These are phyloP conservation scores for Diaporthe vexans DNA, from an alignment of 2,329 filamentous ascomycete genomes.

Conservation along the genomic window DNA sequence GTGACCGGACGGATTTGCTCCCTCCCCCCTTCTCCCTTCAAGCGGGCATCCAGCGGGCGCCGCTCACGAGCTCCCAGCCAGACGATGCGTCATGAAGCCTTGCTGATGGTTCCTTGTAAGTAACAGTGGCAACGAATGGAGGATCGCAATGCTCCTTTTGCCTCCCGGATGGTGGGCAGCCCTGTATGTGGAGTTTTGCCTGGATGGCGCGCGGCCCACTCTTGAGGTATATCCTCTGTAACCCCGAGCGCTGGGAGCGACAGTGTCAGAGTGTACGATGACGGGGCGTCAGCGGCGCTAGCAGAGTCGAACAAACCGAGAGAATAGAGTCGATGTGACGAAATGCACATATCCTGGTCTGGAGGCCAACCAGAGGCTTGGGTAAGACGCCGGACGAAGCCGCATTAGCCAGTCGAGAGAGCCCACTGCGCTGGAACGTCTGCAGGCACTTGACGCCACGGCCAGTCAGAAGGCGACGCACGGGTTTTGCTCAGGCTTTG, in stretches of 20 bases:
- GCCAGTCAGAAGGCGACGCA: conserved; percentile 34
- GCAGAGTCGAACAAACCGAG: neutral
- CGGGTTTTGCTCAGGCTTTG: neutral
- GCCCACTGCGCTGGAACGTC: neutral
- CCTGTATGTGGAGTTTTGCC: conserved; percentile 35
- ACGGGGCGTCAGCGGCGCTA: conserved; percentile 13
- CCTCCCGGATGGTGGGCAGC: conserved; percentile 36
- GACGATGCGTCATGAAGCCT: conserved; percentile 8
- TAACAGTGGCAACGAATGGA: conserved; percentile 21
- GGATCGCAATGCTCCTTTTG: neutral
- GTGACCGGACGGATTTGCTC: neutral
- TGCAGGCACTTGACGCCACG: conserved; percentile 35
- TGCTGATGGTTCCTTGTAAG: neutral
- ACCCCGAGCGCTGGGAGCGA: conserved; percentile 15
- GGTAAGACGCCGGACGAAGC: conserved; percentile 21
- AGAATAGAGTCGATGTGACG: conserved; percentile 33
- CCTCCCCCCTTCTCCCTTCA: neutral
- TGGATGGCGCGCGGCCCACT: conserved; percentile 36
- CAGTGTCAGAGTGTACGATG: neutral
- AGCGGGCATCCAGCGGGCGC: conserved; percentile 15
- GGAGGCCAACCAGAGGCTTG: conserved; percentile 38
- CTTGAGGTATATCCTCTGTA: conserved; percentile 19
- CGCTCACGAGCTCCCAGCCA: conserved; percentile 11
- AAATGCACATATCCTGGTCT: conserved; percentile 13
- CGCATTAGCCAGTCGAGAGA: conserved; percentile 24